Conservation (phyloP, 148 eudicot species). For the Linanthus parryae region DNA sequence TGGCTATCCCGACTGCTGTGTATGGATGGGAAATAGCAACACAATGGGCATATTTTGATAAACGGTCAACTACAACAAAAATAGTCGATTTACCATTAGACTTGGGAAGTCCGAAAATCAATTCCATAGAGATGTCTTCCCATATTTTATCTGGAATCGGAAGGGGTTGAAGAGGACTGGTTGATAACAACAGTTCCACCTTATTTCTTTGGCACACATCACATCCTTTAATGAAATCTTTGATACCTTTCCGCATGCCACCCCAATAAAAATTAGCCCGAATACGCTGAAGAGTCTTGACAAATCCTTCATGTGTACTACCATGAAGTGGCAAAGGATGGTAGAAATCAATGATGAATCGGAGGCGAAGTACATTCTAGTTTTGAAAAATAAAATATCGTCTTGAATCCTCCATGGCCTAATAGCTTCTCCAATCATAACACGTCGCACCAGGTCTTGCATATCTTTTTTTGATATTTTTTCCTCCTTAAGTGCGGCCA, state of each 20-base stretch:
- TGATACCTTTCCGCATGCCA: background rate
- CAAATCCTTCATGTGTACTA: background rate
- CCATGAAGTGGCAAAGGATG: background rate
- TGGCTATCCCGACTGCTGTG: background rate
- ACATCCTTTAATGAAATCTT: background rate
- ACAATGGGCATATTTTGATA: background rate
- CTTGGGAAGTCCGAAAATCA: background rate
- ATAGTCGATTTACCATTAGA: background rate
- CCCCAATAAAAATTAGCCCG: background rate
- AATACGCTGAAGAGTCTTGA: background rate
- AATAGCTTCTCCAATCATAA: background rate
- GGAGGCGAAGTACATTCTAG: background rate
- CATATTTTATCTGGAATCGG: background rate
- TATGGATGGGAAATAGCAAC: background rate
- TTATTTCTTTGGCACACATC: background rate
- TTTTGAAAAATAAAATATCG: background rate
- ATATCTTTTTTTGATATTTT: background rate
- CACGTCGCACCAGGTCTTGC: too few species aligned
- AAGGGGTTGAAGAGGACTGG: background rate
- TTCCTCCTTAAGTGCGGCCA: background rate
- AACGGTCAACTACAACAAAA: background rate
- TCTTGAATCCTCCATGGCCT: background rate
- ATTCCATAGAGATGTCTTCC: slow-evolving; percentile 1
- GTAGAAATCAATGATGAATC: background rate
- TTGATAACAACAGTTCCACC: background rate